Evolutionary conservation across 139 green algal genomes (phyloP), one percentile per base, ranked within the genome.

Genomic region (Chlorella sorokiniana): DNA sequence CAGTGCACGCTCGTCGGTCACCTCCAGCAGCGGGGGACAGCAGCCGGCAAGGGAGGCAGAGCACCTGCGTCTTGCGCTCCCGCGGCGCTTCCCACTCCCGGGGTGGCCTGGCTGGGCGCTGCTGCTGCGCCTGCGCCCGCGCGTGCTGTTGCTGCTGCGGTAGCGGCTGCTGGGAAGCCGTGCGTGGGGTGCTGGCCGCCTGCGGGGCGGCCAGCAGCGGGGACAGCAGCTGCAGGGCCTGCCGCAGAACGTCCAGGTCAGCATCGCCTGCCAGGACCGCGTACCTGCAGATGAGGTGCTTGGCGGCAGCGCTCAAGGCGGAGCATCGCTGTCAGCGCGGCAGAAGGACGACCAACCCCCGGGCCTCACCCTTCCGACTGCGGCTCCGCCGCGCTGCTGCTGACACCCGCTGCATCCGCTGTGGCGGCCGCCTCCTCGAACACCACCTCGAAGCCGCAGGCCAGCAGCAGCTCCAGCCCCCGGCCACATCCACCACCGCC

Each of bases 261-360:
- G 70, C 77, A 70, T 86, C 86, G 14, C 90, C 87, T 33, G 93
- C 82, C 22, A 91, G 83, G 33, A 93, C 75, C 29, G 93, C 84
- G 16, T 83, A 93, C 41, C 90, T 89, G 78, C 84, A 91, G 1
- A 18, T 54, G 6, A 85, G 86, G 40, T 81, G 20, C n/a, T n/a
- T n/a, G 59, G 20, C 22, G 25, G 59, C 59, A 65, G 59, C 22
- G 22, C 20, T 37, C 59, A 65, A 31, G 7, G 59, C 59, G 25
- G 59, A 7, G 59, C 25, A 65, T n/a, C n/a, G n/a, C n/a, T n/a
- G n/a, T n/a, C n/a, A n/a, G n/a, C n/a, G n/a, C n/a, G n/a, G n/a
- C n/a, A n/a, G n/a, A 6, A 45, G 5, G 44, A 31, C n/a, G 31
- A 48, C 3, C 1, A 11, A 1, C 6, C 22, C 37, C 37, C 37